Evolutionary conservation across 345 rosid genomes (phyloP).

Genomic region (Gossypium longicalyx): DNA sequence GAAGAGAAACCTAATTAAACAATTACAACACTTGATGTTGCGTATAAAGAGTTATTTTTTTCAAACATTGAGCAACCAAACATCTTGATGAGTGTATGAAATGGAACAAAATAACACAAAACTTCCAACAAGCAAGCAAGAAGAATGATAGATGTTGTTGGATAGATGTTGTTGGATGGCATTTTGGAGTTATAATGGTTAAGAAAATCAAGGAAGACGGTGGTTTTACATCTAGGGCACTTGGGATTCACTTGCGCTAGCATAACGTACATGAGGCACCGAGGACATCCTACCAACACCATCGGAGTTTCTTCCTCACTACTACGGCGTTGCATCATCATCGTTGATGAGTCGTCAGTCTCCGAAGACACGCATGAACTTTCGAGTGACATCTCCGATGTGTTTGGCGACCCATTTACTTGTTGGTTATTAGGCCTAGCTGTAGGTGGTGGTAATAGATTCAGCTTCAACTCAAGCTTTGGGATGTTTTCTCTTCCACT

Average conservation of each 20-base stretch:
- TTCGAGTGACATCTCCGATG: constrained; percentile 22
- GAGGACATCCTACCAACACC: constrained; percentile 51
- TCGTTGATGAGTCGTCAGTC: constrained; percentile 16
- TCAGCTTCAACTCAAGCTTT: constrained; percentile 43
- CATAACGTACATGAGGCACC: constrained; percentile 62
- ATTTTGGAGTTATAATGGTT: constrained; percentile 16
- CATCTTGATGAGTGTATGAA: too few relatives aligned
- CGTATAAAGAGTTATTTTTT: too few relatives aligned
- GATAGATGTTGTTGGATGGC: not conserved
- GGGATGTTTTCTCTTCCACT: constrained; percentile 24
- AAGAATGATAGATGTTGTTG: not conserved
- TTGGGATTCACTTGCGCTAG: constrained; percentile 41
- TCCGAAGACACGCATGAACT: constrained; percentile 44
- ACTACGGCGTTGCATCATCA: constrained; percentile 3
- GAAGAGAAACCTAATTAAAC: not conserved
- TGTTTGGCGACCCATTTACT: constrained; percentile 8
- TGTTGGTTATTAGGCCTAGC: not conserved
- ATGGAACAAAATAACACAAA: not conserved
- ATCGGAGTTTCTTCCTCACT: constrained; percentile 22
- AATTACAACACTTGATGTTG: too few relatives aligned
- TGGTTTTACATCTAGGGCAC: constrained; percentile 55
- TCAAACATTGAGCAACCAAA: not conserved
- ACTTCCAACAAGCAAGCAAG: not conserved
- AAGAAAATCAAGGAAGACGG: constrained; percentile 44
- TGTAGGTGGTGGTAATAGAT: constrained; percentile 30